Evolutionary conservation across 495 filamentous ascomycete species (phyloP), one percentile per base, ranked within the genome.

Genomic region (Penicillium bovifimosum): DNA sequence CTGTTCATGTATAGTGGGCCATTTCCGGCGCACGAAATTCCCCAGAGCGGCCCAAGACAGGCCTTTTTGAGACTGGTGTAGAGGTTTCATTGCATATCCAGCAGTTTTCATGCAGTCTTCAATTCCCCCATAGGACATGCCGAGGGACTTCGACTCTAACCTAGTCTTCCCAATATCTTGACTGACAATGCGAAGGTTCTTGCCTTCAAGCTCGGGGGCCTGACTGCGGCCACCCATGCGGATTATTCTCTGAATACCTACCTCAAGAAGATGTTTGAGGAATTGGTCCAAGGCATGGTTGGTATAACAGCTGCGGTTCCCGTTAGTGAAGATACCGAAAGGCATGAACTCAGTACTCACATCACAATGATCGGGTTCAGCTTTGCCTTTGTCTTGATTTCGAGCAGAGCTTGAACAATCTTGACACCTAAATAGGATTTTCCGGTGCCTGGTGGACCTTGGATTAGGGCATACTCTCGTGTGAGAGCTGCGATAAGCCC

Each of bases 201-300:
- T 54, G 34, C 47, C 47, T 45, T 56, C 47, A 34, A 56, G 47
- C 20, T 51, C 32, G 17, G 47, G 16, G 34, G 53, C 47, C 47
- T 41, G 36, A 43, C 35, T 54, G 41, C 47, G 50, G 27, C 47
- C 41, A 1, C 58, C 54, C 45, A 56, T 56, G 20, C 58, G 54
- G 9, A 61, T 54, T 5, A 58, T 42, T 26, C 14, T 52, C n/a
- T 38, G 18, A 31, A 58, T 51, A 14, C 32, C 27, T 5, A 42
- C 6, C 47, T 47, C 46, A 13, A 54, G 35, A 36, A 58, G 41
- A 18, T 45, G 24, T 31, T 54, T 50, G n/a, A 58, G 43, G 10
- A 58, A 50, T 27, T 58, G 51, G 16, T 58, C 56, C 28, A 58
- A 14, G 14, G 56, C 51, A 54, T 58, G 51, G 13, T 58, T 58